Conservation (phyloP, 1,284 basidiomycete species). For the Lentinula novae-zelandiae region DNA sequence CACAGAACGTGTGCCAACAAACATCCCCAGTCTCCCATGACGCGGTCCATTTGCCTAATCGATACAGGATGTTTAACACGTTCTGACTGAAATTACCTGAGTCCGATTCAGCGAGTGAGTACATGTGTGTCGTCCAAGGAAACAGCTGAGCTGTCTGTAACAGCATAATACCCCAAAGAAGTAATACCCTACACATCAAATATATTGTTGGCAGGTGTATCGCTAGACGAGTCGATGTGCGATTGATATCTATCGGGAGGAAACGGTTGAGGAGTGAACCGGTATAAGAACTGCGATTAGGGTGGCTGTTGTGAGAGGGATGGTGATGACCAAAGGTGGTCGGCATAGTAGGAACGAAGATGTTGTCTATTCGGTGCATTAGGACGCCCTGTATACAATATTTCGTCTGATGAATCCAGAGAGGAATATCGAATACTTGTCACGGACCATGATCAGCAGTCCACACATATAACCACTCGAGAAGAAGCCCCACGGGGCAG, state of each 20-base stretch:
- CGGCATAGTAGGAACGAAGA: conserved; percentile 58
- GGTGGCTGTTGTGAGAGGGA: background rate
- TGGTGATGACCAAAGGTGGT: conserved; percentile 14
- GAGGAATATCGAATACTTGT: background rate
- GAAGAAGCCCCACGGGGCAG: conserved; percentile 65
- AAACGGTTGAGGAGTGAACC: conserved; percentile 32
- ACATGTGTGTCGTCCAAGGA: conserved; percentile 23
- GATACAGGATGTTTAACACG: conserved; percentile 25
- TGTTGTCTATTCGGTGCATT: conserved; percentile 70
- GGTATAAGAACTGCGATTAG: conserved; percentile 12
- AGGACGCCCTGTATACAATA: conserved; percentile 48
- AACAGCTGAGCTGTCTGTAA: conserved; percentile 50
- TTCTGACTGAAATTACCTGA: background rate
- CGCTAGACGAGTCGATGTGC: conserved; percentile 50
- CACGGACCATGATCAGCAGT: conserved; percentile 57
- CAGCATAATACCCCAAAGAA: conserved; percentile 54
- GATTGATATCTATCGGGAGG: conserved; percentile 61
- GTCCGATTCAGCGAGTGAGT: background rate
- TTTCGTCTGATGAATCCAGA: conserved; percentile 10
- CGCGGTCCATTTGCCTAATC: conserved; percentile 43
- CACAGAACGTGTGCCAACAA: conserved; percentile 69
- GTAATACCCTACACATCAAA: conserved; percentile 48
- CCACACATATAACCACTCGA: conserved; percentile 68
- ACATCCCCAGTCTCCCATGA: conserved; percentile 54
- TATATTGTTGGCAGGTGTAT: conserved; percentile 63